These are phyloP conservation scores for Podila epicladia DNA, from an alignment of 192 early-diverging fungal genomes.

Conservation along the genomic window DNA sequence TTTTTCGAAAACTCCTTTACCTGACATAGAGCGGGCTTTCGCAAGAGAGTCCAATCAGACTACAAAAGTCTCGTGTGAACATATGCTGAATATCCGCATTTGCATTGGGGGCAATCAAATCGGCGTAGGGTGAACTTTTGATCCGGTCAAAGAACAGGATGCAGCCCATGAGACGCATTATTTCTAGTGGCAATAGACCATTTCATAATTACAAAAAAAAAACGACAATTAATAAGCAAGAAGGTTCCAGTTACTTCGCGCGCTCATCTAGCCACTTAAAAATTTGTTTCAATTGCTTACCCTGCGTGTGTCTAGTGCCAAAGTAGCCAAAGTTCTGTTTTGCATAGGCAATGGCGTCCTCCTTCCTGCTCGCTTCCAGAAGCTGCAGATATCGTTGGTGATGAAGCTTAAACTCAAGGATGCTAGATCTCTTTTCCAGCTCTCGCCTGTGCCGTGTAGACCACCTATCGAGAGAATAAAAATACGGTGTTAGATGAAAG, in stretches of 20 bases:
- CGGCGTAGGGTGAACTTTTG: constrained; percentile 55
- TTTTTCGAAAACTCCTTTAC: constrained; percentile 10
- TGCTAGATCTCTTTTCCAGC: constrained; percentile 64
- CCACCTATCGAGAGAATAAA: constrained; percentile 66
- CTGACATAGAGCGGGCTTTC: constrained; percentile 80
- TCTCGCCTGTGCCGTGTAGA: constrained; percentile 63
- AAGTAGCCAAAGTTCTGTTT: constrained; percentile 75
- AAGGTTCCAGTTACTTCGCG: no score
- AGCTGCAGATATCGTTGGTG: constrained; percentile 82
- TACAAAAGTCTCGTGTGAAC: constrained; percentile 86
- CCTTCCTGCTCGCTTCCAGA: constrained; percentile 53
- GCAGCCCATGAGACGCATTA: constrained; percentile 57
- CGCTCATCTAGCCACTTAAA: no score
- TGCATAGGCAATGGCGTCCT: constrained; percentile 82
- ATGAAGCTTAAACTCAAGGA: constrained; percentile 92
- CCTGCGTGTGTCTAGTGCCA: constrained; percentile 66
- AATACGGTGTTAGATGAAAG: background rate
- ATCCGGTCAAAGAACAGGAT: constrained; percentile 41
- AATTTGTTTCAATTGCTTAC: constrained; percentile 48
- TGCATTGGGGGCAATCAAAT: constrained; percentile 48
- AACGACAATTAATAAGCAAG: no score
- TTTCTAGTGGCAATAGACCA: constrained; percentile 40
- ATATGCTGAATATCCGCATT: constrained; percentile 67
- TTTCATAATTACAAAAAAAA: no score
- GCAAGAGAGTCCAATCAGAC: constrained; percentile 72